Evolutionary conservation across 2,329 filamentous ascomycete genomes (phyloP).

Genomic region (Chaetomiaceae sp.): DNA sequence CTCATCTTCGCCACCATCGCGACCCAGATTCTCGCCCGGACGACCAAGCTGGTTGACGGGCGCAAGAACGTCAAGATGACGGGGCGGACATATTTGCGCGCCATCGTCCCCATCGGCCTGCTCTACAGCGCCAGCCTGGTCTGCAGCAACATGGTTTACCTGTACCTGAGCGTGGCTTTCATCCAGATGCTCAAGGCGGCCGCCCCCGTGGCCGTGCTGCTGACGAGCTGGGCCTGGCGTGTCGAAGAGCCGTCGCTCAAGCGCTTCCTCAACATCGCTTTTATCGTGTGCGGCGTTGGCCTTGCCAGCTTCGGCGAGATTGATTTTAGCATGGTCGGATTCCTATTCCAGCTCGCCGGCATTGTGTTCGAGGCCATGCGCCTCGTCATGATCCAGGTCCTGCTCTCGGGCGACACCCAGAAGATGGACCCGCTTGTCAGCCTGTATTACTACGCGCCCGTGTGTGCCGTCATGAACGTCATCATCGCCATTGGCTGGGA

Average conservation of each 20-base stretch:
- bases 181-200: conserved; percentile 95
- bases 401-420: conserved; percentile 68
- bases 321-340: conserved; percentile 59
- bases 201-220: conserved; percentile 59
- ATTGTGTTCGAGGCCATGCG: conserved; percentile 76
- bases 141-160: conserved; percentile 87
- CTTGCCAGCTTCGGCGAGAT: conserved; percentile 58
- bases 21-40: conserved; percentile 85
- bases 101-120: conserved; percentile 85
- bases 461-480: conserved; percentile 76
- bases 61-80: conserved; percentile 95
- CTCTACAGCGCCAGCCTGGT: conserved; percentile 93
- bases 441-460: conserved; percentile 83
- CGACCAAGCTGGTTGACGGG: conserved; percentile 80
- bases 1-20: conserved; percentile 83
- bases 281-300: conserved; percentile 48
- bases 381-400: conserved; percentile 77
- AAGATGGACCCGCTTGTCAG: conserved; percentile 87
- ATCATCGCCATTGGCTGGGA: conserved; percentile 65
- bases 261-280: conserved; percentile 42
- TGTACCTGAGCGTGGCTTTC: conserved; percentile 89
- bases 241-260: conserved; percentile 42
- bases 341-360: conserved; percentile 65
- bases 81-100: conserved; percentile 79
- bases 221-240: conserved; percentile 56